phyloP scores from a whole-genome alignment of 2,329 filamentous ascomycete species.

The Trichoderma koningiopsis region DNA sequence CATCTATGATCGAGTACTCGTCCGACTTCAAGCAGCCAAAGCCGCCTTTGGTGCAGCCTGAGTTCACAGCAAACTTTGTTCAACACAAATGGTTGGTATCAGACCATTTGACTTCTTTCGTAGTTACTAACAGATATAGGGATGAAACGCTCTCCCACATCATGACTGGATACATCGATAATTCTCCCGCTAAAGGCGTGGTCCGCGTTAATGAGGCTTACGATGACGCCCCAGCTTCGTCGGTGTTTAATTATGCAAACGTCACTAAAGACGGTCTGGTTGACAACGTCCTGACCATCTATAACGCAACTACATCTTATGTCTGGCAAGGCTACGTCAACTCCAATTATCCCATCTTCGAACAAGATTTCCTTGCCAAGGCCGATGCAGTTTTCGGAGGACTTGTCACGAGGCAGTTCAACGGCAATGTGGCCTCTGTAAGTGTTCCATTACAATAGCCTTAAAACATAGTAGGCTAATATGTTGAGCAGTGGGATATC shows the following conservation, averaged over 20 bases:
- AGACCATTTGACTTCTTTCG: accelerated
- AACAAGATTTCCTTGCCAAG: conserved; percentile 34
- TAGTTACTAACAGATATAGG: conserved; percentile 30
- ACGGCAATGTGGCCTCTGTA: conserved; percentile 33
- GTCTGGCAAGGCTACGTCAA: conserved; percentile 42
- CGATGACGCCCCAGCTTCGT: conserved; percentile 35
- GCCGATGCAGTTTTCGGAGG: conserved; percentile 34
- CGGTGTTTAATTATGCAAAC: conserved; percentile 42
- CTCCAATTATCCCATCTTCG: conserved; percentile 42
- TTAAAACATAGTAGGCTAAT: not conserved
- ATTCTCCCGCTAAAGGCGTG: conserved; percentile 36
- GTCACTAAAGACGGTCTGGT: conserved; percentile 40
- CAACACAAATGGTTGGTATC: conserved; percentile 43
- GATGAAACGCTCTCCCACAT: conserved; percentile 44
- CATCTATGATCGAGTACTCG: conserved; percentile 36
- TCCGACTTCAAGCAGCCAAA: conserved; percentile 38
- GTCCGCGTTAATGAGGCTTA: conserved; percentile 40
- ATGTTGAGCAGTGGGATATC: conserved; percentile 39
- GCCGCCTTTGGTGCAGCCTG: conserved; percentile 38
- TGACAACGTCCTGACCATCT: conserved; percentile 40
- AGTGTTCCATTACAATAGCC: not conserved
- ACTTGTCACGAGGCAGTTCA: conserved; percentile 31
- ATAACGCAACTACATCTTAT: conserved; percentile 27
- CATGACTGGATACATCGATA: conserved; percentile 40
- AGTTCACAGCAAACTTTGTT: conserved; percentile 39